Evolutionary conservation across 768 basidiomycete genomes (phyloP), one percentile per base, ranked within the genome.

Genomic region (Pisolithus tinctorius): DNA sequence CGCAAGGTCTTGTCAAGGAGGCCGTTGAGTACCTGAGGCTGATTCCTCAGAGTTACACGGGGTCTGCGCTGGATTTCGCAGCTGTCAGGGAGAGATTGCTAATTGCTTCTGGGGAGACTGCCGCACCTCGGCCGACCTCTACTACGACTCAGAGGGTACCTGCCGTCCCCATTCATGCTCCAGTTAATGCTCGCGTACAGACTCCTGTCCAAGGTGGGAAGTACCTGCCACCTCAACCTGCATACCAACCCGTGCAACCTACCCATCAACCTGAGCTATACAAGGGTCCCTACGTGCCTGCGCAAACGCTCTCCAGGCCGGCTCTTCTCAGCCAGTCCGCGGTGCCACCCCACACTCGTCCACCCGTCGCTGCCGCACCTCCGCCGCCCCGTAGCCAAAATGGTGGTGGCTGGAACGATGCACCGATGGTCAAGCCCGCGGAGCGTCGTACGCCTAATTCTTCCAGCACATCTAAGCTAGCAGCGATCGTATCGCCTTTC

Each of bases 361-460:
- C 64, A 31, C 57, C 63, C 1, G 59, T 66, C 6, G 63, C 75
- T 6, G 68, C 71, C 45, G 75, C 80, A 1, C 79, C 86, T 1
- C 79, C 82, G 4, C 83, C 82, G 4, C 83, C 82, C 29, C 80
- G 83, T 40, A 71, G 72, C 27, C 86, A 86, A 46, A 83, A 83
- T 27, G 80, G 84, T 14, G 92, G 92, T 0, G 34, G 34, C 34
- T 97, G 93, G 93, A 97, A 97, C 60, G 94, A 97, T 67, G 83
- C 92, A 0, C 93, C 92, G 0, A 17, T 73, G 6, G 55, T 81
- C 11, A 57, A 72, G 14, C 63, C 34, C 34, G 14, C 71, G 8
- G 65, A 77, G 16, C 66, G 76, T 39, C 82, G 84, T 25, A 72
- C 73, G 1, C 80, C 86, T 1, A 74, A 76, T 20, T 69, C 76